Conservation (phyloP, 495 filamentous ascomycete genomes). For the Parmelia sp. region DNA sequence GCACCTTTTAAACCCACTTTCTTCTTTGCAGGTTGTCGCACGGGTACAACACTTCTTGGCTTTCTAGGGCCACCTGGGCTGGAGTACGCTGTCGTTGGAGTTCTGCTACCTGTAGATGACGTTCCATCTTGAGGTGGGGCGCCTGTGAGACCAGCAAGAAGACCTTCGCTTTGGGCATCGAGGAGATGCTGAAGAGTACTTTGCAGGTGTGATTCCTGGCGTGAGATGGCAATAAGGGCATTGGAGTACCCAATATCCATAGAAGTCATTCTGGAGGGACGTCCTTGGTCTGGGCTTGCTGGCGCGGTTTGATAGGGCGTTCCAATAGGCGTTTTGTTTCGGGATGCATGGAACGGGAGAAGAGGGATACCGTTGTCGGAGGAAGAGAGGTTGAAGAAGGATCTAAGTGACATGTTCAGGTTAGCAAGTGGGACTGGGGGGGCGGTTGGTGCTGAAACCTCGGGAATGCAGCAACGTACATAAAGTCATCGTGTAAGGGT, state of each 20-base stretch:
- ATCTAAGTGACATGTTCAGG: slow-evolving; percentile 16
- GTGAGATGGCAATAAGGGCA: slow-evolving; percentile 40
- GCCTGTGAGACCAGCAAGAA: slow-evolving; percentile 48
- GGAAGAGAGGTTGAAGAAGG: slow-evolving; percentile 11
- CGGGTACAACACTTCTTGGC: slow-evolving; percentile 43
- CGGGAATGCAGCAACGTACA: not conserved
- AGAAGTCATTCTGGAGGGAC: slow-evolving; percentile 12
- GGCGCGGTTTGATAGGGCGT: slow-evolving; percentile 13
- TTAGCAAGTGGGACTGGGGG: slow-evolving; percentile 1
- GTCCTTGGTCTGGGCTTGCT: slow-evolving; percentile 3
- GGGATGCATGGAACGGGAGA: slow-evolving; percentile 19
- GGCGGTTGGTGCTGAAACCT: too few relatives aligned
- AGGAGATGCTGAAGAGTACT: slow-evolving; percentile 70
- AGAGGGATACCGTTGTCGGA: slow-evolving; percentile 19
- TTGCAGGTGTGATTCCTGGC: slow-evolving; percentile 53
- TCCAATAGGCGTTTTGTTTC: not conserved
- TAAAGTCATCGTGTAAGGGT: not conserved
- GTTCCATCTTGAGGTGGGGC: slow-evolving; percentile 33
- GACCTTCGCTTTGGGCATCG: slow-evolving; percentile 76
- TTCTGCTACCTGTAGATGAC: slow-evolving; percentile 45
- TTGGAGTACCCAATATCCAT: slow-evolving; percentile 35
- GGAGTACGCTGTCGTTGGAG: slow-evolving; percentile 36
- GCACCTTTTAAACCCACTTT: slow-evolving; percentile 60
- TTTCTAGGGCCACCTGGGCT: slow-evolving; percentile 27
- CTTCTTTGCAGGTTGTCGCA: slow-evolving; percentile 53